phyloP scores from a whole-genome alignment of 2,329 filamentous ascomycete species.

The Epicoccum nigrum region DNA sequence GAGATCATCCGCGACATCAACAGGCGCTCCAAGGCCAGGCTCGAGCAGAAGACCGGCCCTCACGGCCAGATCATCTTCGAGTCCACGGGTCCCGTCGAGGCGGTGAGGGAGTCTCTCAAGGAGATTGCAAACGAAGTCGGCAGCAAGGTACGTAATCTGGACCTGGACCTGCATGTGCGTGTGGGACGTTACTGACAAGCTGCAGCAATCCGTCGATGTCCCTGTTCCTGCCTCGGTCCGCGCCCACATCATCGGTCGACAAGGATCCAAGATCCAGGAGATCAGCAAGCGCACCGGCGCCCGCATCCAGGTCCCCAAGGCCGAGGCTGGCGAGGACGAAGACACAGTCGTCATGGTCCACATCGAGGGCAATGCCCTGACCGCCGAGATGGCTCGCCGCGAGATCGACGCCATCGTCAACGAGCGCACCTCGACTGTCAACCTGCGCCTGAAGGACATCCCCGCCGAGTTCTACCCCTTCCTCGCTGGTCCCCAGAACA shows the following conservation, averaged over 20 bases:
- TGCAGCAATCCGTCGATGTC: conserved; percentile 71
- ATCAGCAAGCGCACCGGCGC: conserved; percentile 90
- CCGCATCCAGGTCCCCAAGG: conserved; percentile 85
- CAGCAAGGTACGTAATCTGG: conserved; percentile 67
- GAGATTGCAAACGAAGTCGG: conserved; percentile 89
- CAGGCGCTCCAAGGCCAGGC: conserved; percentile 83
- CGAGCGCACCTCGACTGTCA: conserved; percentile 82
- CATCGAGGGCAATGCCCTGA: conserved; percentile 89
- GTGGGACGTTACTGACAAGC: conserved; percentile 15
- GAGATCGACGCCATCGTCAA: conserved; percentile 87
- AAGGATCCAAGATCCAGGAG: conserved; percentile 86
- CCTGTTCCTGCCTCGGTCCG: conserved; percentile 82
- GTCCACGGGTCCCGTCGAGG: conserved; percentile 80
- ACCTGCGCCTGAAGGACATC: conserved; percentile 79
- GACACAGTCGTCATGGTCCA: conserved; percentile 78
- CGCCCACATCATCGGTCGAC: conserved; percentile 90
- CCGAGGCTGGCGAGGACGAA: conserved; percentile 81
- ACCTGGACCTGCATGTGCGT: not conserved
- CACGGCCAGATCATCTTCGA: conserved; percentile 80
- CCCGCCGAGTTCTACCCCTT: conserved; percentile 96
- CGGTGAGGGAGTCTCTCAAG: conserved; percentile 85
- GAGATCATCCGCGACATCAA: conserved; percentile 93
- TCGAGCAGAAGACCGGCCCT: conserved; percentile 76
- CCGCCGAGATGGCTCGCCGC: conserved; percentile 80
- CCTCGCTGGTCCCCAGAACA: conserved; percentile 80